These are phyloP conservation scores for Globisporangium perplexum DNA, from an alignment of 352 stramenopile species.

Conservation along the genomic window DNA sequence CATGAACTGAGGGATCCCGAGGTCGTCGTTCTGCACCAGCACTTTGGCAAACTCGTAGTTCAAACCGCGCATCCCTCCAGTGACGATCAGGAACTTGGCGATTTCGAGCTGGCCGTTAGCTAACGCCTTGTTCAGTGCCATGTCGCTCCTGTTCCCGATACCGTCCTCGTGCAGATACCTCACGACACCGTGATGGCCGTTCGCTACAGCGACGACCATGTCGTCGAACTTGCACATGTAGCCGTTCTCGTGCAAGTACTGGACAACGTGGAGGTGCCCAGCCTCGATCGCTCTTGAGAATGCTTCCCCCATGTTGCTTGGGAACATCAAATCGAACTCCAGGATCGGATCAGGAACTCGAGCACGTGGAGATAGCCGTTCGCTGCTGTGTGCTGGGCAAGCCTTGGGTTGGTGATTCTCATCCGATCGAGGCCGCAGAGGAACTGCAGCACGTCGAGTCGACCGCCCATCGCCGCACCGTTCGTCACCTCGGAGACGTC, in stretches of 20 bases:
- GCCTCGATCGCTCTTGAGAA: constrained; percentile 3
- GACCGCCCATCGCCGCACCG: constrained; percentile 9
- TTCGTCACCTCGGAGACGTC: neutral
- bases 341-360: constrained; percentile 24
- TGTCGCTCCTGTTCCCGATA: neutral
- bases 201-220: neutral
- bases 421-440: constrained; percentile 13
- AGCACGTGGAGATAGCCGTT: constrained; percentile 22
- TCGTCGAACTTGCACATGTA: neutral
- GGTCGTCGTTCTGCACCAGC: neutral
- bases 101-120: neutral
- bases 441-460: constrained; percentile 24
- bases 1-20: no score
- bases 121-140: neutral
- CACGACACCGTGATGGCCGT: neutral
- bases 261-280: constrained; percentile 3
- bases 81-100: neutral
- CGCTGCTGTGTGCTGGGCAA: neutral
- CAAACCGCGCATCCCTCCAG: neutral
- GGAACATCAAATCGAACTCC: constrained; percentile 4
- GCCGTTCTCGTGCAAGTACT: neutral
- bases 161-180: neutral
- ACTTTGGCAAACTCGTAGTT: neutral
- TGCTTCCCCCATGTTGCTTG: no score
- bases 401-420: no score